Evolutionary conservation across 805 yeast species (phyloP).

Genomic region (Sungouiella blattae): DNA sequence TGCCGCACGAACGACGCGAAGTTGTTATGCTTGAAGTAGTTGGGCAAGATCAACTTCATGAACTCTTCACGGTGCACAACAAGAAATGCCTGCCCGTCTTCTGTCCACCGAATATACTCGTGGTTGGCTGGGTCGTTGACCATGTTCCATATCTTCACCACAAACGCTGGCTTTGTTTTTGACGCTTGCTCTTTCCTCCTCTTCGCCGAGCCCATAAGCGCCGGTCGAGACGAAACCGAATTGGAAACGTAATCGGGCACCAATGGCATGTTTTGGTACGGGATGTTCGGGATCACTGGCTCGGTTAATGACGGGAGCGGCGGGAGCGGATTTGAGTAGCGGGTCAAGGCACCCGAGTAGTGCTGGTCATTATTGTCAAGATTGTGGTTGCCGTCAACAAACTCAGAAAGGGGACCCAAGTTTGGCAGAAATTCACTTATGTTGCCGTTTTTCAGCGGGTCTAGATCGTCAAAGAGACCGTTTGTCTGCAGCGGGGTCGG

Average conservation of each 20-base stretch:
- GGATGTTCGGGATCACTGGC: conserved; percentile 12
- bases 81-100: conserved; percentile 81
- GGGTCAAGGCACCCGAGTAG: conserved; percentile 10
- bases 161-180: conserved; percentile 84
- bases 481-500: conserved; percentile 11
- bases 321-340: conserved; percentile 8
- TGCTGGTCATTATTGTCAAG: conserved; percentile 1
- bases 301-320: conserved; percentile 18
- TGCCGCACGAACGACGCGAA: conserved; percentile 96
- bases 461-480: conserved; percentile 9
- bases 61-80: conserved; percentile 82
- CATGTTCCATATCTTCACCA: conserved; percentile 92
- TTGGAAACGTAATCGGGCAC: conserved; percentile 12
- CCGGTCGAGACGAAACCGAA: neutral
- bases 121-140: conserved; percentile 75
- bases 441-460: neutral
- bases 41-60: conserved; percentile 80
- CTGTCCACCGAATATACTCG: conserved; percentile 76
- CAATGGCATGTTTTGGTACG: conserved; percentile 5
- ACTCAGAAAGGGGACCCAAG: too few species aligned
- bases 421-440: neutral
- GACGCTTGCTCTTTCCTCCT: conserved; percentile 34
- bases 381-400: conserved; percentile 1
- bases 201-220: conserved; percentile 11
- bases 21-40: conserved; percentile 91